These are phyloP conservation scores for Hemileia vastatrix DNA, from an alignment of 1,284 basidiomycete species.

Conservation along the genomic window DNA sequence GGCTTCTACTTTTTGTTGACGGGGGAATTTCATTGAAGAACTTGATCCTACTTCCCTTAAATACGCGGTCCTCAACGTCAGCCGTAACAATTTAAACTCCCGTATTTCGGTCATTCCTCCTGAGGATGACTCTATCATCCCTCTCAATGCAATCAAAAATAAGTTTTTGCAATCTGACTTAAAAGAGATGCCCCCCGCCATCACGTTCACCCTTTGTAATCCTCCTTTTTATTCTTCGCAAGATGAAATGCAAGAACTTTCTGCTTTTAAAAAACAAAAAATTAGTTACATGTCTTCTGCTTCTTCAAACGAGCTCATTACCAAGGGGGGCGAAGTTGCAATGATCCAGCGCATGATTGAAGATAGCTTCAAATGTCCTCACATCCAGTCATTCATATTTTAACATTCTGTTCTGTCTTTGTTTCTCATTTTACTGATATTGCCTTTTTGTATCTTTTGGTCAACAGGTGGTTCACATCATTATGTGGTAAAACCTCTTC, in stretches of 20 bases:
- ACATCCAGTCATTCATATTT: too few relatives aligned
- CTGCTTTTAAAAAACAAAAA: conserved; percentile 54
- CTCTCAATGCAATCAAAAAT: too few relatives aligned
- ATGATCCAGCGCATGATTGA: conserved; percentile 70
- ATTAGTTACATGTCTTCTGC: conserved; percentile 68
- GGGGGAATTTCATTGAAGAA: conserved; percentile 45
- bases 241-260: conserved; percentile 58
- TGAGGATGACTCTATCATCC: not conserved
- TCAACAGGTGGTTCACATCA: conserved; percentile 73
- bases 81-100: not conserved
- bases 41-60: conserved; percentile 2
- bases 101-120: not conserved
- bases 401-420: not conserved
- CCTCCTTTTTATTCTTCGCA: conserved; percentile 77
- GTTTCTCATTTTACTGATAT: not conserved
- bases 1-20: too few relatives aligned
- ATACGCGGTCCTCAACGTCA: conserved; percentile 23
- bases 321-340: conserved; percentile 65
- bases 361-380: conserved; percentile 53
- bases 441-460: not conserved
- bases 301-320: conserved; percentile 72
- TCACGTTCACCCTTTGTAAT: conserved; percentile 79
- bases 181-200: too few relatives aligned
- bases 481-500: conserved; percentile 79
- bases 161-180: not conserved